phyloP scores from a whole-genome alignment of 2,329 filamentous ascomycete species.

The Penicillium rolfsii region DNA sequence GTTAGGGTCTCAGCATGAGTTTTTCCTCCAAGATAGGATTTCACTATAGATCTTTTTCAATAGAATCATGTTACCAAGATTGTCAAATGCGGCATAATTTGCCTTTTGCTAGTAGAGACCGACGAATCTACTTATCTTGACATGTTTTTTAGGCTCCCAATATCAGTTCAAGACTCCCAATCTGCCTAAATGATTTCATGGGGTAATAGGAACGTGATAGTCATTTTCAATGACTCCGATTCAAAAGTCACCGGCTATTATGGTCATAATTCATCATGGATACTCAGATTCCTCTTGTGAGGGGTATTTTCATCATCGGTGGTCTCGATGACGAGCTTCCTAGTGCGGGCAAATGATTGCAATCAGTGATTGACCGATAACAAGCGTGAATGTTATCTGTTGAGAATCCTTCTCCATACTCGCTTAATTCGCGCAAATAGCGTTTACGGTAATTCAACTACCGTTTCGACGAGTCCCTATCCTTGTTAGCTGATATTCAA shows the following conservation, averaged over 20 bases:
- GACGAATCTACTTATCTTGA: background rate
- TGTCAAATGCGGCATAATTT: background rate
- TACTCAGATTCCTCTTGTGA: background rate
- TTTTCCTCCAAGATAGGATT: background rate
- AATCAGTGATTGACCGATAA: background rate
- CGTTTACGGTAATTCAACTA: slow-evolving; percentile 10
- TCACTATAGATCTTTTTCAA: too few relatives aligned
- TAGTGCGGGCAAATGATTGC: background rate
- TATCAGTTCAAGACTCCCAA: background rate
- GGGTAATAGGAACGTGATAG: too few relatives aligned
- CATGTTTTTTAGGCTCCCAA: background rate
- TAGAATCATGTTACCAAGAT: background rate
- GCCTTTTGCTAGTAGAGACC: background rate
- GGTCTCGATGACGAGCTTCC: slow-evolving; percentile 21
- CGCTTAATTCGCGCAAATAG: slow-evolving; percentile 23
- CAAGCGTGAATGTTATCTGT: background rate
- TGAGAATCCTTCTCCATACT: background rate
- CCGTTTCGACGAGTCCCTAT: background rate
- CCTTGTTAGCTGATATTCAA: background rate
- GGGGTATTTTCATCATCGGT: slow-evolving; percentile 14
- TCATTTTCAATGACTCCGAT: background rate
- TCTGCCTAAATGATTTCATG: background rate
- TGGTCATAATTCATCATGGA: background rate
- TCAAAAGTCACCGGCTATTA: background rate
- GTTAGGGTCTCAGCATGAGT: slow-evolving; percentile 7